Percentiles rank a stretch among this genome's conserved stretches.
phyloP scores from a whole-genome alignment of 2,329 filamentous ascomycete species.

The Sclerotiophoma versabilis region DNA sequence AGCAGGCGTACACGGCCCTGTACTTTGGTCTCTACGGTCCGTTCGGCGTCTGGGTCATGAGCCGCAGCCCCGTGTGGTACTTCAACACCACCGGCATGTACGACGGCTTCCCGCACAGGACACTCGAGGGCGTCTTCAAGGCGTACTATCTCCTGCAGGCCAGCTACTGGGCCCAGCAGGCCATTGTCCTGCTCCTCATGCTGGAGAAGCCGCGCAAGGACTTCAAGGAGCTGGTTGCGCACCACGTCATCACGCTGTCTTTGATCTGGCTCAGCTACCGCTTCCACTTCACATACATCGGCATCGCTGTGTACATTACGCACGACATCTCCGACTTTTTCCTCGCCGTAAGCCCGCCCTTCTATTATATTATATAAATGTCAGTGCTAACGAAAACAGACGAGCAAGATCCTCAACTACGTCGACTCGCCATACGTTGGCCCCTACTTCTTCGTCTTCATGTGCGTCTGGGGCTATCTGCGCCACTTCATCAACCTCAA shows the following conservation, averaged over 20 bases:
- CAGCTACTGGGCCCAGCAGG: slow-evolving; percentile 95
- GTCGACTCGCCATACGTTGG: slow-evolving; percentile 78
- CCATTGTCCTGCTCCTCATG: slow-evolving; percentile 83
- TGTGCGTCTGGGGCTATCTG: slow-evolving; percentile 85
- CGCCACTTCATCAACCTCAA: slow-evolving; percentile 84
- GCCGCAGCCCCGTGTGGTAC: slow-evolving; percentile 89
- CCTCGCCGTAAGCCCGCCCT: slow-evolving; percentile 74
- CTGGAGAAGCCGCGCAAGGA: slow-evolving; percentile 95
- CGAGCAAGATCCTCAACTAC: slow-evolving; percentile 92
- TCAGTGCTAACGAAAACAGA: slow-evolving; percentile 60
- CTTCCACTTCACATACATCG: slow-evolving; percentile 97
- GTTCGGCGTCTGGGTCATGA: slow-evolving; percentile 89
- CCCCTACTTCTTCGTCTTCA: slow-evolving; percentile 85
- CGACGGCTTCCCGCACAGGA: slow-evolving; percentile 82
- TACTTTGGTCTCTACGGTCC: slow-evolving; percentile 88
- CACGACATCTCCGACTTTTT: slow-evolving; percentile 97
- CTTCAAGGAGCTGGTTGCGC: slow-evolving; percentile 89
- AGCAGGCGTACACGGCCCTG: slow-evolving; percentile 91
- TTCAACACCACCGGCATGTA: slow-evolving; percentile 94
- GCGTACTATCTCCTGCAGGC: slow-evolving; percentile 96
- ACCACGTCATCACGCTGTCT: slow-evolving; percentile 87
- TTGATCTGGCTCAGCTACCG: slow-evolving; percentile 88
- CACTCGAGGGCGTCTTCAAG: slow-evolving; percentile 84
- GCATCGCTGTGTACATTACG: slow-evolving; percentile 90
- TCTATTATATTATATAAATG: too few relatives aligned